Percentiles rank a stretch among this genome's conserved stretches.
These are phyloP conservation scores for Suillus subaureus DNA, from an alignment of 768 basidiomycete species.

Conservation along the genomic window DNA sequence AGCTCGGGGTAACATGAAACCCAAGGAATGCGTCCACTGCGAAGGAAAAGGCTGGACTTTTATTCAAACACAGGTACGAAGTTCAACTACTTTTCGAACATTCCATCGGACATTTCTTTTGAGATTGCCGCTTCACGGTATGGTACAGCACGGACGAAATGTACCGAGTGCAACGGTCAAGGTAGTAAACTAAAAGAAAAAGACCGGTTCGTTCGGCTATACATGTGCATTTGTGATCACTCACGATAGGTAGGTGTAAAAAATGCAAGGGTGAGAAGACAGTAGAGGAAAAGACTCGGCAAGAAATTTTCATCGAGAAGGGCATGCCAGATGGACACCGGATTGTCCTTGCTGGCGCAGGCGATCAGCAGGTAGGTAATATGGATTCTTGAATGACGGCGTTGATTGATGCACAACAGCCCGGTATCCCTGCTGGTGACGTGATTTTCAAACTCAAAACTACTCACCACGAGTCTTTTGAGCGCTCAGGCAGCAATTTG, in stretches of 20 bases:
- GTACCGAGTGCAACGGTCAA: constrained; percentile 68
- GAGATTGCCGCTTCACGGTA: constrained; percentile 49
- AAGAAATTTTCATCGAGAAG: constrained; percentile 84
- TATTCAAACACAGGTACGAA: constrained; percentile 52
- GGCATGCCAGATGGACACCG: constrained; percentile 85
- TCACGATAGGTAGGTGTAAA: constrained; percentile 68
- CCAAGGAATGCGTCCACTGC: constrained; percentile 79
- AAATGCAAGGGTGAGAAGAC: constrained; percentile 91
- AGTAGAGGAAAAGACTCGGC: constrained; percentile 84
- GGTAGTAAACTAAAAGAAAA: constrained; percentile 81
- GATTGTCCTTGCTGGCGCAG: constrained; percentile 89
- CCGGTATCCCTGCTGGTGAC: constrained; percentile 85
- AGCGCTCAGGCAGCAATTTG: constrained; percentile 81
- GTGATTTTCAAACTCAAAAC: constrained; percentile 82
- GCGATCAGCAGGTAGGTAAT: constrained; percentile 77
- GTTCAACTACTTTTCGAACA: not conserved
- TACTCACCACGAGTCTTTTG: constrained; percentile 75
- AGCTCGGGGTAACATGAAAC: constrained; percentile 80
- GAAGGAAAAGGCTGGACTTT: constrained; percentile 82
- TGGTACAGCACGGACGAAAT: constrained; percentile 56
- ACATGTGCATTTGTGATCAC: constrained; percentile 3
- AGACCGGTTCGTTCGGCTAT: constrained; percentile 58
- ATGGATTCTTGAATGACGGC: not conserved
- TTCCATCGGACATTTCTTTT: constrained; percentile 3
- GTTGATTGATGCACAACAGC: constrained; percentile 46